Evolutionary conservation across 140 eudicot genomes (phyloP).

Genomic region (Bidens hawaiensis): DNA sequence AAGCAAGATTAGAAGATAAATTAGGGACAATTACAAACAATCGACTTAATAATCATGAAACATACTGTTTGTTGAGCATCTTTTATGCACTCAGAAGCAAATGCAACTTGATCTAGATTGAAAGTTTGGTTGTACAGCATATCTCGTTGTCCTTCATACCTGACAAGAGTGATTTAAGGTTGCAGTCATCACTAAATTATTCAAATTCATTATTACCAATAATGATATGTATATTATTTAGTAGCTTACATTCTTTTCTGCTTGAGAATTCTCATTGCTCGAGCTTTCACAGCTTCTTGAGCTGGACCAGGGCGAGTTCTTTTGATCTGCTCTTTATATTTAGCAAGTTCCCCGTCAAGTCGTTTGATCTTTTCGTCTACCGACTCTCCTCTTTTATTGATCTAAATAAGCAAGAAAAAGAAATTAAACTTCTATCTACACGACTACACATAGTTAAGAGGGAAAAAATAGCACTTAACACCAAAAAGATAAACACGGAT

Average conservation of each 20-base stretch:
- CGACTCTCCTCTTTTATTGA: slow-evolving; percentile 73
- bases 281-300: slow-evolving; percentile 91
- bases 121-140: slow-evolving; percentile 95
- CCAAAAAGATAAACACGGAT: too few relatives aligned
- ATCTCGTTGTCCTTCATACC: slow-evolving; percentile 98
- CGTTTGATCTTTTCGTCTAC: slow-evolving; percentile 80
- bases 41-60: slow-evolving; percentile 1
- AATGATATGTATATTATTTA: too few relatives aligned
- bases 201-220: background rate
- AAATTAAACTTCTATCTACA: background rate
- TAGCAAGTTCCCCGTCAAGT: slow-evolving; percentile 78
- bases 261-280: slow-evolving; percentile 89
- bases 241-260: slow-evolving; percentile 73
- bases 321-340: slow-evolving; percentile 84
- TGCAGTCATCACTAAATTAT: background rate
- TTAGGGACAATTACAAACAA: background rate
- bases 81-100: slow-evolving; percentile 91
- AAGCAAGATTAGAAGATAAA: slow-evolving; percentile 3
- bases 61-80: slow-evolving; percentile 98
- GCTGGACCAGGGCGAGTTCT: slow-evolving; percentile 95
- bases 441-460: background rate
- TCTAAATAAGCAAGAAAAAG: slow-evolving; percentile 25
- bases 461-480: too few relatives aligned
- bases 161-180: slow-evolving; percentile 20
- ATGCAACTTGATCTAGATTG: slow-evolving; percentile 90